Percentiles rank a stretch among this genome's conserved stretches.
Conservation (phyloP, 805 yeast species). For the Ogataea zsoltii region DNA sequence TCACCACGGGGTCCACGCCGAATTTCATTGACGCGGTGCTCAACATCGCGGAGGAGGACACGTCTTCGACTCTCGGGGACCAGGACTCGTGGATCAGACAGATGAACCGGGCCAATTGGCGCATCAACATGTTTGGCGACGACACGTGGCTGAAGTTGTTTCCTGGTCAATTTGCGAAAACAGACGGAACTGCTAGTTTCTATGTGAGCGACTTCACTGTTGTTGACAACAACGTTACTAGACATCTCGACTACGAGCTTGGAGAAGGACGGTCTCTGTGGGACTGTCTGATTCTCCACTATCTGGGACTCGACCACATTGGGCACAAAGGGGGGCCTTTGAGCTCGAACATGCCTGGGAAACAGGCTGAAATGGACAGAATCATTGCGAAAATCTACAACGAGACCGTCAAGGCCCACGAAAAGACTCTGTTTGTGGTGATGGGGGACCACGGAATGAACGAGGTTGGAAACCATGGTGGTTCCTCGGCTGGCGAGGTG, state of each 20-base stretch:
- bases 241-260: conserved; percentile 72
- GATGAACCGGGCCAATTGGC: conserved; percentile 42
- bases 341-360: conserved; percentile 75
- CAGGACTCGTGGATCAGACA: conserved; percentile 91
- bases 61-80: conserved; percentile 58
- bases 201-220: conserved; percentile 94
- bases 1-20: conserved; percentile 94
- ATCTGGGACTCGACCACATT: conserved; percentile 92
- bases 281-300: conserved; percentile 89
- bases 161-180: conserved; percentile 62
- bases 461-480: conserved; percentile 95
- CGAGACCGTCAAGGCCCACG: conserved; percentile 27
- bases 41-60: conserved; percentile 89
- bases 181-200: conserved; percentile 90
- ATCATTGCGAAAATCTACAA: conserved; percentile 56
- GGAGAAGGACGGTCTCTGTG: conserved; percentile 46
- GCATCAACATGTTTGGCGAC: conserved; percentile 88
- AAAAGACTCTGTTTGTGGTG: conserved; percentile 64
- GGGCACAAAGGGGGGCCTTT: conserved; percentile 96
- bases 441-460: conserved; percentile 98
- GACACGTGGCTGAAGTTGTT: conserved; percentile 96
- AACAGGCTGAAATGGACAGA: conserved; percentile 84
- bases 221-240: conserved; percentile 89
- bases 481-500: conserved; percentile 90
- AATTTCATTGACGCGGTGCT: conserved; percentile 91